Conservation (phyloP, 768 basidiomycete genomes). For the Hebeloma cylindrosporum region DNA sequence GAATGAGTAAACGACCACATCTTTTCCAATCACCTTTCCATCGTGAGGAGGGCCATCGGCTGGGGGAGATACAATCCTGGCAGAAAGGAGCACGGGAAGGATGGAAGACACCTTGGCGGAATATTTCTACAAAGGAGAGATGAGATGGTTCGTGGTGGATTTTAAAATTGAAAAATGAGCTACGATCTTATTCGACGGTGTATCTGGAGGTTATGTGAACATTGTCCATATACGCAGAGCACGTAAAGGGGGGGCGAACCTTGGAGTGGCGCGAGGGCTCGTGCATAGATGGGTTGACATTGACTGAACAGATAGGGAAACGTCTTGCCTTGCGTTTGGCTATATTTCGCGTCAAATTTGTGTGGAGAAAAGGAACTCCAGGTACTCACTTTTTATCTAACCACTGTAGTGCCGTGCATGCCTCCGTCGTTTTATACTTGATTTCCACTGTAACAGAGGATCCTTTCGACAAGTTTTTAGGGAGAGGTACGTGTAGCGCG, state of each 20-base stretch:
- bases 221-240: not conserved
- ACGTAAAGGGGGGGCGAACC: constrained; percentile 35
- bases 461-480: constrained; percentile 39
- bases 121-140: constrained; percentile 58
- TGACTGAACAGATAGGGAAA: constrained; percentile 92
- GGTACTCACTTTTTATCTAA: constrained; percentile 69
- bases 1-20: constrained; percentile 73
- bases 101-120: constrained; percentile 72
- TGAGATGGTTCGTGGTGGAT: not conserved
- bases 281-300: constrained; percentile 88
- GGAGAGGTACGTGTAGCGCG: constrained; percentile 62
- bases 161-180: not conserved
- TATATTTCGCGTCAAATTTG: constrained; percentile 24
- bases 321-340: constrained; percentile 83
- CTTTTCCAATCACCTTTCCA: constrained; percentile 73
- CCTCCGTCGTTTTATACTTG: constrained; percentile 70
- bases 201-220: constrained; percentile 48
- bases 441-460: constrained; percentile 55
- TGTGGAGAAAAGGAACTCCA: not conserved
- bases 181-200: constrained; percentile 83
- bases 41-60: constrained; percentile 67
- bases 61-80: constrained; percentile 75
- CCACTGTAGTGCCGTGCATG: constrained; percentile 85
- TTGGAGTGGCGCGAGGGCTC: constrained; percentile 78
- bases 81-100: constrained; percentile 88